Evolutionary conservation across 352 stramenopile species (phyloP), one percentile per base, ranked within the genome.

Genomic region (Phytophthora pinifolia): DNA sequence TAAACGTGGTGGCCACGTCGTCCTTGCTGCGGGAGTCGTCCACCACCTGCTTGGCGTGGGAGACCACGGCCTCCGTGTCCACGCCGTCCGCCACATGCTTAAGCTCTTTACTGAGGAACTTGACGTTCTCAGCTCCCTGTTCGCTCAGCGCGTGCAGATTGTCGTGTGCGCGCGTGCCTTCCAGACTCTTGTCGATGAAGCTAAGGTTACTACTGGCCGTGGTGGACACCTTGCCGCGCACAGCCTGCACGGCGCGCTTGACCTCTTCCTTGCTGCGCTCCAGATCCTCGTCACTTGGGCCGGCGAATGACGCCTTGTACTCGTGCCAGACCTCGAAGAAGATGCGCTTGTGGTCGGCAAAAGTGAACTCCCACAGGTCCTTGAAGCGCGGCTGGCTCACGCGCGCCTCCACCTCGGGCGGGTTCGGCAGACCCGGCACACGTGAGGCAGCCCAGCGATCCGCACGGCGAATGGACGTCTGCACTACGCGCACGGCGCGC

Each of bases 351-450:
- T 94, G 83, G 63, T 94, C 85, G 2, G 62, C 73, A 33, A 86
- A 29, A 30, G 85, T 83, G 60, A 89, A 75, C 59, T 92, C 80
- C 82, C 82, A 94, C 41, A 94, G 70, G 49, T 94, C 80, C 12
- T 79, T 67, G 54, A 89, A 89, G 46, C 18, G 62, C 44, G 82
- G 77, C 30, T 75, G 35, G 15, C 67, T 65, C 46, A 81, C 35
- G 46, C 72, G 30, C 30, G 68, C 61, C 52, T 77, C 68, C 1
- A 75, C 50, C 52, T 94, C 79, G 3, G 79, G 83, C 25, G 85
- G 76, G 54, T 92, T 88, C 1, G 82, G 82, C 18, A 94, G 35
- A 8, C 85, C 85, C 0, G 79, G 77, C 65, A 91, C 85, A 34
- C 57, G 65, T 27, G 81, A 52, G 32, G 86, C 55, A 29, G 83